Evolutionary conservation across 805 yeast species (phyloP).

Genomic region (Myxozyma neotropica): DNA sequence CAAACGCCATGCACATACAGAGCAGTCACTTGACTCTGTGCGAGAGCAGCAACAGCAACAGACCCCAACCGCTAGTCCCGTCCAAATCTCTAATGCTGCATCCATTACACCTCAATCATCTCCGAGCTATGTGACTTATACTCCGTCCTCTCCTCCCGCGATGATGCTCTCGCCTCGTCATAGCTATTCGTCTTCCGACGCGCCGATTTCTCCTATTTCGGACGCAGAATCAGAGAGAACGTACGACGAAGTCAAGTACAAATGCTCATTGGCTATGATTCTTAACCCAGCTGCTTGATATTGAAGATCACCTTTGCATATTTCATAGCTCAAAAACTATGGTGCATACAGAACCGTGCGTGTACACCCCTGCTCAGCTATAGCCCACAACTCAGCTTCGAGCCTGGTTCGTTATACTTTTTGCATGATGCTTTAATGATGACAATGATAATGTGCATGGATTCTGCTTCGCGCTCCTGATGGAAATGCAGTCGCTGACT

Average conservation of each 20-base stretch:
- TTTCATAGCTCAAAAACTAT: no score
- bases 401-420: no score
- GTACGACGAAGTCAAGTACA: not conserved
- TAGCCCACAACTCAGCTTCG: no score
- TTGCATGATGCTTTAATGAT: no score
- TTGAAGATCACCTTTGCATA: not conserved
- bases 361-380: no score
- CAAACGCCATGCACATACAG: not conserved
- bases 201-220: conserved; percentile 1
- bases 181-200: not conserved
- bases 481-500: no score
- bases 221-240: not conserved
- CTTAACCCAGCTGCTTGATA: conserved; percentile 1
- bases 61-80: conserved; percentile 1
- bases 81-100: not conserved
- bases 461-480: no score
- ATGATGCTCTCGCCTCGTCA: conserved; percentile 1
- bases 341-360: no score
- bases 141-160: not conserved
- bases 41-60: not conserved
- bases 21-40: not conserved
- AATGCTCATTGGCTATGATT: conserved; percentile 8
- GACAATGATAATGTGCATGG: no score
- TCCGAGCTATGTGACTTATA: not conserved
- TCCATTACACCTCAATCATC: not conserved